Evolutionary conservation across 2,329 filamentous ascomycete genomes (phyloP), one percentile per base, ranked within the genome.

Genomic region (Epichloe typhina): DNA sequence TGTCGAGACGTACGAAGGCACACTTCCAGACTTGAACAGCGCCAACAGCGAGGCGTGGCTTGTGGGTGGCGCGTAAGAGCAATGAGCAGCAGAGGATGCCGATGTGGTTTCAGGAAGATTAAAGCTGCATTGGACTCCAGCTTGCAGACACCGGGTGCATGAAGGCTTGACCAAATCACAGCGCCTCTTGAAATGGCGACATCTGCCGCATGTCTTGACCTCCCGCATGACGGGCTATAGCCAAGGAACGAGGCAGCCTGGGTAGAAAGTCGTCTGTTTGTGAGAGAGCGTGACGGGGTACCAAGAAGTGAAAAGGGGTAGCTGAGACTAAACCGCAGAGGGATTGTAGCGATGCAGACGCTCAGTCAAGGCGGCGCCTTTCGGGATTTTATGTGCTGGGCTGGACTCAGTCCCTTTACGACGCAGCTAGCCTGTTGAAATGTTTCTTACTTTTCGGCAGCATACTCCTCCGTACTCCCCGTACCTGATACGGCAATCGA

Each of bases 201-300:
- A 67, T 47, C 64, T 62, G 50, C 64, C 61, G 56, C 64, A 67
- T 36, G 64, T 66, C 58, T 62, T 66, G 52, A 67, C 61, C 55
- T 66, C 63, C 46, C 64, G 62, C 58, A 61, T 60, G 36, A n/a
- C n/a, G 37, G 37, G 31, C 37, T 38, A 38, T 38, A 38, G 37
- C 1, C 6, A 13, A 3, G 8, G 31, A 11, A 31, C 31, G 31
- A 4, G 31, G 31, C 31, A 4, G 31, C 9, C 31, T 31, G 3
- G 31, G 26, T 31, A 31, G 31, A 31, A 31, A 9, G 17, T 13
- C 41, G 12, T 43, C 13, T 8, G 21, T 26, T n/a, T 43, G 19
- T 5, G 37, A 39, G 37, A 0, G 31, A 31, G 3, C 31, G 31
- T 31, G 31, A 31, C 31, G 31, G 31, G 9, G 31, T 31, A 31